Percentiles rank a stretch among this genome's conserved stretches.
Conservation (phyloP, 1,284 basidiomycete genomes). For the Paramarasmius palmivorus region DNA sequence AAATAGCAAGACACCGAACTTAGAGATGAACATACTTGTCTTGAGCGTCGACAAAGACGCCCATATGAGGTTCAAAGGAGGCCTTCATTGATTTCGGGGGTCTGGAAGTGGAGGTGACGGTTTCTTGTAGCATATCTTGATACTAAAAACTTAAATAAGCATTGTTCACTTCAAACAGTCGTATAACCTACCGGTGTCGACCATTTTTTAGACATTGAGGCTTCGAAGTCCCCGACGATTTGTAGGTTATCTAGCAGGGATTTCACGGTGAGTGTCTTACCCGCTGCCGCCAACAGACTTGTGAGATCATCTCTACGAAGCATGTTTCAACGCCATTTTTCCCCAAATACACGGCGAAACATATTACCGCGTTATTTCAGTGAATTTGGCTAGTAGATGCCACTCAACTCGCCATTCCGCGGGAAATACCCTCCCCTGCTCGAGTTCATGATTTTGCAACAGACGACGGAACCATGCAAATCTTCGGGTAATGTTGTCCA, state of each 20-base stretch:
- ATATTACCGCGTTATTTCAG: conserved; percentile 85
- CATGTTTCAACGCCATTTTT: not conserved
- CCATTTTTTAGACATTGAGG: conserved; percentile 77
- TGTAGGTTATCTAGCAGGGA: conserved; percentile 83
- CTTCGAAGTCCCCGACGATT: conserved; percentile 85
- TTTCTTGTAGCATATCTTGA: conserved; percentile 58
- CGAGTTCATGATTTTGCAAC: conserved; percentile 86
- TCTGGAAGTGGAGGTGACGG: conserved; percentile 47
- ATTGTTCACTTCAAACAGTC: not conserved
- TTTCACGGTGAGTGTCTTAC: conserved; percentile 73
- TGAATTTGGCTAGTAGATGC: conserved; percentile 79
- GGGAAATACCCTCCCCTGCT: conserved; percentile 84
- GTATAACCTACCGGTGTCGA: conserved; percentile 62
- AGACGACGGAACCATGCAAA: conserved; percentile 97
- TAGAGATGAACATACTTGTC: conserved; percentile 65
- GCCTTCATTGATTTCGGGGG: conserved; percentile 73
- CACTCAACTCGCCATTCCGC: conserved; percentile 82
- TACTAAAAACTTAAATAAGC: conserved; percentile 39
- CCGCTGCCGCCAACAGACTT: conserved; percentile 65
- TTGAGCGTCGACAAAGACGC: conserved; percentile 94
- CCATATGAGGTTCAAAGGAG: conserved; percentile 91
- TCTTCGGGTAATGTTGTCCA: conserved; percentile 92
- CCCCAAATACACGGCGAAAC: conserved; percentile 15
- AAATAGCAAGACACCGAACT: not conserved
- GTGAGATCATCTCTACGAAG: conserved; percentile 66